Evolutionary conservation across 2,329 filamentous ascomycete genomes (phyloP), one percentile per base, ranked within the genome.

Genomic region (Trichoderma hamatum): DNA sequence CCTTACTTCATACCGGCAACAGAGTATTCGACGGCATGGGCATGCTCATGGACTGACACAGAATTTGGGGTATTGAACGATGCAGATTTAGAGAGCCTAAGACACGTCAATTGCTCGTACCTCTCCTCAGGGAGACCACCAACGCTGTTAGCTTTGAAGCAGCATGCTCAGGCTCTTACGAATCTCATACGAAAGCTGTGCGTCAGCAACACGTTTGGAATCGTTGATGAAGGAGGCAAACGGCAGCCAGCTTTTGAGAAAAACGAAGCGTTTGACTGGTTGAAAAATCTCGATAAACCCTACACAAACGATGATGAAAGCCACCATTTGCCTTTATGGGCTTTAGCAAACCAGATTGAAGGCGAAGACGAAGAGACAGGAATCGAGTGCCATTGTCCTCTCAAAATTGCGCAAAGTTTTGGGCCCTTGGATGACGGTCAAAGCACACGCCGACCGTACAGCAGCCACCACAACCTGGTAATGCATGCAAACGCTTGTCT

Each of bases 401-500:
- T 87, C 39, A 73, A 78, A 2, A 71, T 71, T 16, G 71, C 75
- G 19, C 62, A 68, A 5, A 75, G 76, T 28, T 67, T 64, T 32
- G 72, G 72, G 2, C 70, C 71, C 16, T 56, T 64, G 63, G 72
- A 68, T 54, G 71, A 70, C 34, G 71, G 60, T 69, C 74, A 69
- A 52, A 59, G 58, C 3, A 32, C 62, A 49, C 72, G 68, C 11
- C 76, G 73, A 49, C 84, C 82, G 3, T 85, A 82, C 69, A 79
- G 80, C 60, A 82, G 78, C 65, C 84, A 87, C 71, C 79, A 83
- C 71, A 81, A 80, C 36, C 81, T 89, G 19, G 78, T 87, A 32
- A 80, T 82, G 78, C 87, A 89, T 74, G 86, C 87, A 70, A 89
- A 89, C 73, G 82, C 84, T 69, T 85, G 86, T 62, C 83, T 89